Base-by-base conservation (phyloP, 495 filamentous ascomycete species). In the Penicillium ucsense region DNA sequence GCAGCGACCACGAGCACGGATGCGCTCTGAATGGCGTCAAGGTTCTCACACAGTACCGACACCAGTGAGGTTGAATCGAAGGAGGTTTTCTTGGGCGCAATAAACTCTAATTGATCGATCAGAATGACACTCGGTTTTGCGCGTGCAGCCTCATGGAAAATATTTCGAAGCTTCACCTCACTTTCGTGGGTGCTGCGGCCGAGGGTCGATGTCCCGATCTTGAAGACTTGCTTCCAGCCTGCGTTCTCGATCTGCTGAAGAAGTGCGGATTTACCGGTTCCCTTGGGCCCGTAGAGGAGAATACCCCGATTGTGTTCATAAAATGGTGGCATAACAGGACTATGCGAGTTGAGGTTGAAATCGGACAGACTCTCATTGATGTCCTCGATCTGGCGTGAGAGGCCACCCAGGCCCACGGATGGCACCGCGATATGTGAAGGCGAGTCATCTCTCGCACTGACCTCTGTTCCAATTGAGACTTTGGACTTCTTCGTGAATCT, bases 51-150 rank as follows among this genome's bases (percentile, higher is more conserved):
- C 4, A 84, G 53, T 30, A 64, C 54, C 8, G 65, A 53, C 2
- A 63, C 62, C 11, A 73, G 44, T 4, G 64, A 64, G 12, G 59
- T 53, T 4, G 64, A 67, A 7, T 76, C 67, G 4, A 64, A 30
- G n/a, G 65, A 57, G 4, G 65, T 62, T 47, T 68, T 63, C 43
- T 83, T 88, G 9, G 80, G 79, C 41, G 87, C 84, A 29, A 95
- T 66, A 44, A 72, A 73, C 43, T 95, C 86, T 31, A 96, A 64
- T 47, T 88, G 75, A 60, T 96, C 89, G 35, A 96, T 83, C 9
- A 94, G 67, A 31, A 98, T 75, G 4, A 92, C 76, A 52, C 88
- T 88, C 1, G 92, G 89, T 60, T 89, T 82, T 49, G 75, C 72
- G 5, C 74, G 72, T 41, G 69, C 66, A 7, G 92, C 91, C 48